phyloP scores from a whole-genome alignment of 805 yeast species.

The Candida suzukii region DNA sequence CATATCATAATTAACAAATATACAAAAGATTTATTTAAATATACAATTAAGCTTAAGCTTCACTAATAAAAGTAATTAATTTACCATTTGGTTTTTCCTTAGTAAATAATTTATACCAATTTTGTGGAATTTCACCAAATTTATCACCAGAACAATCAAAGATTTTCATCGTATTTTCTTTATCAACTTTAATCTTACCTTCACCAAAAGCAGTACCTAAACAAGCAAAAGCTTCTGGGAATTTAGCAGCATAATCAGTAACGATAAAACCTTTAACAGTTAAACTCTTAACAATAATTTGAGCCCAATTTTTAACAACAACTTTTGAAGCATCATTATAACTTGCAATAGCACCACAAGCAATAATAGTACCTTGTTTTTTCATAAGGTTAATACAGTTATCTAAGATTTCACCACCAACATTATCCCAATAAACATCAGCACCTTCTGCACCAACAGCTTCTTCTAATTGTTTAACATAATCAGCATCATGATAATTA shows the following conservation, averaged over 20 bases:
- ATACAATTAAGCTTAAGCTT: not conserved
- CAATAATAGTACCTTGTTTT: slow-evolving; percentile 38
- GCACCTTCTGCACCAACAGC: slow-evolving; percentile 42
- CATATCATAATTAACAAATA: no score
- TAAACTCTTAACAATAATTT: slow-evolving; percentile 44
- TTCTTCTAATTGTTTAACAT: slow-evolving; percentile 26
- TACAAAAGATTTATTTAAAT: no score
- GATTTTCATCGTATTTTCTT: slow-evolving; percentile 28
- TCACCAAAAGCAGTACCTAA: slow-evolving; percentile 29
- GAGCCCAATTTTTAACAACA: slow-evolving; percentile 32
- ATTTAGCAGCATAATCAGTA: slow-evolving; percentile 32
- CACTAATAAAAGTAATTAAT: slow-evolving; percentile 36
- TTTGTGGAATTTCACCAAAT: slow-evolving; percentile 36
- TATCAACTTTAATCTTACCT: slow-evolving; percentile 33
- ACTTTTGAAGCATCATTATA: slow-evolving; percentile 38
- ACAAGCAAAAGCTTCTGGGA: slow-evolving; percentile 29
- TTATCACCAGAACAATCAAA: slow-evolving; percentile 34
- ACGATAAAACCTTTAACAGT: slow-evolving; percentile 48
- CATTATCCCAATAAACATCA: slow-evolving; percentile 54
- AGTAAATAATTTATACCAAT: slow-evolving; percentile 40
- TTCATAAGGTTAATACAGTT: slow-evolving; percentile 32
- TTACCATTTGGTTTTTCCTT: slow-evolving; percentile 43
- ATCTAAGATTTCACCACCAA: slow-evolving; percentile 55
- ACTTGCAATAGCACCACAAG: slow-evolving; percentile 60
- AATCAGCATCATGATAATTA: slow-evolving; percentile 43